Evolutionary conservation across 2,329 filamentous ascomycete species (phyloP).

Genomic region (Fusarium avenaceum): DNA sequence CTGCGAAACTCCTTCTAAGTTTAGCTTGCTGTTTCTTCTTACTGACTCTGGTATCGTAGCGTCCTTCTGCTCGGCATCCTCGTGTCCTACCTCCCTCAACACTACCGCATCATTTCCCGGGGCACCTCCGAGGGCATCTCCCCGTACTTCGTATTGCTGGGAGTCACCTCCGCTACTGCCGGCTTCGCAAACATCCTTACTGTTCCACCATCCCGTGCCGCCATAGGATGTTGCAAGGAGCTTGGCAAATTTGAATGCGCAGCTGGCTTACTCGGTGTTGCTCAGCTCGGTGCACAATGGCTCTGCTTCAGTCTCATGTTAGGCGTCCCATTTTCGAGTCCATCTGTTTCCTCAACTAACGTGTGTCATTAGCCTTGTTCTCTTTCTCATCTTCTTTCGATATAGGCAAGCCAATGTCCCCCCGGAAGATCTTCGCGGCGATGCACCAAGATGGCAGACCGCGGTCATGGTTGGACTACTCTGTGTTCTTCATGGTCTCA

Average conservation of each 20-base stretch:
- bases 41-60: constrained; percentile 52
- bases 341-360: constrained; percentile 42
- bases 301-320: constrained; percentile 93
- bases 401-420: constrained; percentile 67
- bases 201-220: constrained; percentile 83
- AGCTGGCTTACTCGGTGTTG: constrained; percentile 87
- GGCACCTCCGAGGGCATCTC: constrained; percentile 94
- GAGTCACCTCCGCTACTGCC: constrained; percentile 88
- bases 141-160: constrained; percentile 94
- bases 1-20: constrained; percentile 1
- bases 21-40: constrained; percentile 1
- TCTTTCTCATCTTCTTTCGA: constrained; percentile 96
- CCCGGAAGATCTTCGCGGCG: constrained; percentile 63
- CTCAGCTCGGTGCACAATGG: constrained; percentile 93
- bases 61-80: constrained; percentile 89
- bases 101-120: constrained; percentile 88
- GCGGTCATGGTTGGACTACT: constrained; percentile 80
- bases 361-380: constrained; percentile 73
- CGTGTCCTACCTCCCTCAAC: constrained; percentile 94
- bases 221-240: constrained; percentile 87
- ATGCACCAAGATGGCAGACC: constrained; percentile 79
- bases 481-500: constrained; percentile 82
- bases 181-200: constrained; percentile 94
- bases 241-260: constrained; percentile 86
- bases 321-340: constrained; percentile 51